A percentile compares a stretch with the other conserved stretches of the same genome.
Evolutionary conservation across 805 yeast genomes (phyloP).

Genomic region (Suhomyces vadensis): DNA sequence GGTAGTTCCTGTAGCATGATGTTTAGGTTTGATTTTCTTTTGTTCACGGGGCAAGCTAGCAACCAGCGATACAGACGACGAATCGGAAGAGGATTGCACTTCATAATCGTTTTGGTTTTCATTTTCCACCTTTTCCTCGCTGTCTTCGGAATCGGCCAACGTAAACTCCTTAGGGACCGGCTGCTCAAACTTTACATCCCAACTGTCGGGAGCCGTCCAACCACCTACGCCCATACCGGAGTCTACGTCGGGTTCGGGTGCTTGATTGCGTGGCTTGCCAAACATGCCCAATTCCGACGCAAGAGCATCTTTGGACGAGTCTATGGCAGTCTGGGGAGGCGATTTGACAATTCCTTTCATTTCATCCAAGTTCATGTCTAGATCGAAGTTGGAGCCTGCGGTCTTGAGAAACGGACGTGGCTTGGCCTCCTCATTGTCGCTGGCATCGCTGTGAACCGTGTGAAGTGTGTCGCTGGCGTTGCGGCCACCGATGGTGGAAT

Average conservation of each 20-base stretch:
- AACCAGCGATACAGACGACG: constrained; percentile 7
- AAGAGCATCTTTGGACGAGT: not conserved
- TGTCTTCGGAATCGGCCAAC: constrained; percentile 19
- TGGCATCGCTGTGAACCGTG: too few relatives aligned
- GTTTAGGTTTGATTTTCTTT: not conserved
- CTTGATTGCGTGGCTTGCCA: not conserved
- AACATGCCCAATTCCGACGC: not conserved
- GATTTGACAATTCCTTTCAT: constrained; percentile 52
- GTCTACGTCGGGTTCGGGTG: constrained; percentile 7
- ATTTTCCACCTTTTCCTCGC: constrained; percentile 11
- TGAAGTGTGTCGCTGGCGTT: too few relatives aligned
- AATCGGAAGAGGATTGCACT: constrained; percentile 7
- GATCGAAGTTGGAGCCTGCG: constrained; percentile 27
- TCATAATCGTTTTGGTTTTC: constrained; percentile 10
- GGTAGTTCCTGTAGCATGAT: constrained; percentile 2
- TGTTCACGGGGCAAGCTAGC: not conserved
- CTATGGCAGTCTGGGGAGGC: constrained; percentile 11
- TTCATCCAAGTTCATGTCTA: constrained; percentile 50
- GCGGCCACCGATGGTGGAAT: not conserved
- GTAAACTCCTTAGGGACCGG: constrained; percentile 7
- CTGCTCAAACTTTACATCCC: constrained; percentile 44
- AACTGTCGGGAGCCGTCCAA: constrained; percentile 51
- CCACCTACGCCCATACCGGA: constrained; percentile 14
- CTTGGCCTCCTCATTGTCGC: not conserved
- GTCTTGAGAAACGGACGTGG: not conserved